Percentiles rank a stretch among this genome's conserved stretches.
Evolutionary conservation across 2,329 filamentous ascomycete genomes (phyloP).

Genomic region (Boeremia lycopersici): DNA sequence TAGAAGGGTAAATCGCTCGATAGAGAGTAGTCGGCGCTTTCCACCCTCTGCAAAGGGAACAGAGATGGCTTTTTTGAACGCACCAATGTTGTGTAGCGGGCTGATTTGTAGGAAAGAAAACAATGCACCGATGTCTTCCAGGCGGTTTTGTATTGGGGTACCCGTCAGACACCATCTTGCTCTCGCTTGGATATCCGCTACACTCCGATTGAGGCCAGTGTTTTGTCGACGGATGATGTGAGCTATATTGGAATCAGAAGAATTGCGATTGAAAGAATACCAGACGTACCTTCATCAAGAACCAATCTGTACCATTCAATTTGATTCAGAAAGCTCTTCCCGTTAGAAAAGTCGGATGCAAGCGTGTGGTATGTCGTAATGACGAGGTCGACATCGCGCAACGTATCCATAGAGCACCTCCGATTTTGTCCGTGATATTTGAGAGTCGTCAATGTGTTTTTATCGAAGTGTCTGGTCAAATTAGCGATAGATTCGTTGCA

Average conservation of each 20-base stretch:
- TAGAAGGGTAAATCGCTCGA: slow-evolving; percentile 34
- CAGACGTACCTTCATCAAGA: slow-evolving; percentile 48
- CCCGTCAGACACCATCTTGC: slow-evolving; percentile 53
- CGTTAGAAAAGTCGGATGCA: slow-evolving; percentile 16
- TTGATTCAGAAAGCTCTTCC: slow-evolving; percentile 18
- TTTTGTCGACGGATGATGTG: slow-evolving; percentile 58
- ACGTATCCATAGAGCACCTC: slow-evolving; percentile 5
- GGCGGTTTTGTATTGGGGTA: slow-evolving; percentile 59
- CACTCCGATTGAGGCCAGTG: slow-evolving; percentile 54
- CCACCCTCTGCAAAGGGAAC: slow-evolving; percentile 46
- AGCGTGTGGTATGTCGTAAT: slow-evolving; percentile 42
- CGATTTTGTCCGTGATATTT: slow-evolving; percentile 36
- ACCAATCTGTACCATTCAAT: slow-evolving; percentile 40
- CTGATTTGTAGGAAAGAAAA: slow-evolving; percentile 56
- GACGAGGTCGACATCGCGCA: slow-evolving; percentile 32
- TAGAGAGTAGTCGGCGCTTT: slow-evolving; percentile 27
- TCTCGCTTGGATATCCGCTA: slow-evolving; percentile 50
- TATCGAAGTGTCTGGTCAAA: slow-evolving; percentile 30
- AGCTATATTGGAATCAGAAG: slow-evolving; percentile 26
- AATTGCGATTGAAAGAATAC: slow-evolving; percentile 52
- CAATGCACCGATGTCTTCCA: slow-evolving; percentile 60
- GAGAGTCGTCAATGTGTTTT: slow-evolving; percentile 18
- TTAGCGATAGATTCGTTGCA: not conserved
- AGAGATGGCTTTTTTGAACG: slow-evolving; percentile 55
- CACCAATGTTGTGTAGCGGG: slow-evolving; percentile 50